Conservation (phyloP, 2,329 filamentous ascomycete genomes). For the Pseudocercospora musae region DNA sequence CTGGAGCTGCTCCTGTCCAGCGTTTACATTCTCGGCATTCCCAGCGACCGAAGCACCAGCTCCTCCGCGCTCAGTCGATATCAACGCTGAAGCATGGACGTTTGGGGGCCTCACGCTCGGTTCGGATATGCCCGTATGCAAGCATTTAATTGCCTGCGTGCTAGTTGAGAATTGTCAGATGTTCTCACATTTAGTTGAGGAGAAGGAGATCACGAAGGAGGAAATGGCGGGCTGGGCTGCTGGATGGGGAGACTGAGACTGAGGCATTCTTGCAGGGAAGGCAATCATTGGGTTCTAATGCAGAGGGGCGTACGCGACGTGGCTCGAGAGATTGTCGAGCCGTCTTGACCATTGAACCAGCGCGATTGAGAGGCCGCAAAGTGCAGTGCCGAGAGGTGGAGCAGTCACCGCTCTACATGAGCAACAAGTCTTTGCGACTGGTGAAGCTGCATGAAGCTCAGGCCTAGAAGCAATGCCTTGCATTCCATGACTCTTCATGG, state of each 20-base stretch:
- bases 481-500: no score
- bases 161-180: conserved; percentile 65
- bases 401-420: no score
- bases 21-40: conserved; percentile 74
- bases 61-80: background rate
- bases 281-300: background rate
- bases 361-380: background rate
- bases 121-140: conserved; percentile 62
- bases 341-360: background rate
- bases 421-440: no score
- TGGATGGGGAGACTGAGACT: conserved; percentile 39
- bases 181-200: conserved; percentile 57
- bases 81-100: conserved; percentile 9
- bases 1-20: conserved; percentile 90
- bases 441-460: no score
- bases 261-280: background rate
- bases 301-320: background rate
- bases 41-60: no score
- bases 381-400: background rate
- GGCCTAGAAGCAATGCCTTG: no score
- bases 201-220: conserved; percentile 55
- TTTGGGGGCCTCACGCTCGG: conserved; percentile 51
- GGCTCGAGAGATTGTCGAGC: background rate
- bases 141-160: conserved; percentile 83
- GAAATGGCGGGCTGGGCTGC: conserved; percentile 71